Percentiles rank a stretch among this genome's conserved stretches.
Evolutionary conservation across 2,329 filamentous ascomycete genomes (phyloP).

Genomic region (Botryotinia convoluta): DNA sequence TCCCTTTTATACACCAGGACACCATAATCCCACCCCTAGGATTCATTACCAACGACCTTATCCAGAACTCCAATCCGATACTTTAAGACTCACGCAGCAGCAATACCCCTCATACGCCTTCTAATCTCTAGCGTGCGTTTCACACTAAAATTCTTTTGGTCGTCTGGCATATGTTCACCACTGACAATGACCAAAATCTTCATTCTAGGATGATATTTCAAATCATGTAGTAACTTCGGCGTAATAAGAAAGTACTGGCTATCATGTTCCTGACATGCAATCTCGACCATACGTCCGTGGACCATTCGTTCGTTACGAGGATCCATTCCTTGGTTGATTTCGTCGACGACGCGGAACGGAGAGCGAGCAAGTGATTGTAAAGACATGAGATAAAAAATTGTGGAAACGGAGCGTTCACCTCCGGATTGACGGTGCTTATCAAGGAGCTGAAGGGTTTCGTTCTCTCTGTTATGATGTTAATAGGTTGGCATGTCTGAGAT

Average conservation of each 20-base stretch:
- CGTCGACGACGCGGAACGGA: conserved; percentile 96
- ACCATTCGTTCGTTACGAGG: conserved; percentile 98
- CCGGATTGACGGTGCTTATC: conserved; percentile 93
- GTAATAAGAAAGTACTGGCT: conserved; percentile 95
- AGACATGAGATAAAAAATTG: conserved; percentile 98
- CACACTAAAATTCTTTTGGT: conserved; percentile 40
- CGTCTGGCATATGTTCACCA: conserved; percentile 68
- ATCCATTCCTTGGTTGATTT: conserved; percentile 99
- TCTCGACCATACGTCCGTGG: conserved; percentile 96
- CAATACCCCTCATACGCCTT: conserved; percentile 31
- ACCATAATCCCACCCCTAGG: background rate
- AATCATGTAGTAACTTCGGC: conserved; percentile 82
- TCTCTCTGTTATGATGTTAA: conserved; percentile 52
- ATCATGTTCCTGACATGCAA: conserved; percentile 82
- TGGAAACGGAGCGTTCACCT: conserved; percentile 92
- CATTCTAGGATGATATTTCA: conserved; percentile 89
- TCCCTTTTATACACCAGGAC: background rate
- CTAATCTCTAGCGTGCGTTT: conserved; percentile 32
- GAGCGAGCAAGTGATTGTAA: conserved; percentile 90
- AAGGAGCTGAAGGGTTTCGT: conserved; percentile 79
- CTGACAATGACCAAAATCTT: conserved; percentile 90
- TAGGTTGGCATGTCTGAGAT: background rate
- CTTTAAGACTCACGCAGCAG: background rate
- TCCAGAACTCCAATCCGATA: background rate
- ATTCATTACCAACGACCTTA: background rate